These are phyloP conservation scores for Coemansia sp. DNA, from an alignment of 192 early-diverging fungal species.

Conservation along the genomic window DNA sequence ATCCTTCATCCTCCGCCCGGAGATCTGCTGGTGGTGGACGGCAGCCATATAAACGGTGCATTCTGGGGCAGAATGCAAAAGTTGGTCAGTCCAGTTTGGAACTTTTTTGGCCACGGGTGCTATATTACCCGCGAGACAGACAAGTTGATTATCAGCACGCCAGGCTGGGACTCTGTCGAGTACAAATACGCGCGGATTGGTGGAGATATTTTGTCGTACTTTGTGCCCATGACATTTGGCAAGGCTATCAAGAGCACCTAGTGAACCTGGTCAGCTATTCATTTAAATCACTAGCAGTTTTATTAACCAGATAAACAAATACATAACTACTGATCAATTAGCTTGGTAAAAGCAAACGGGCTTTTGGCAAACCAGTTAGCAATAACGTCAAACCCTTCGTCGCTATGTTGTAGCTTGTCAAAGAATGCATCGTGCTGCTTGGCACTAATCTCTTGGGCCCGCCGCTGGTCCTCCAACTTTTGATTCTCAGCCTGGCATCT, in stretches of 20 bases:
- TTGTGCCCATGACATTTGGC: slow-evolving; percentile 39
- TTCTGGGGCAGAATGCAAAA: slow-evolving; percentile 33
- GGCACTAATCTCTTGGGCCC: slow-evolving; percentile 73
- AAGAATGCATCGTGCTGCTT: slow-evolving; percentile 79
- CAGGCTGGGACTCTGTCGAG: slow-evolving; percentile 26
- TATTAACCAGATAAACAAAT: background rate
- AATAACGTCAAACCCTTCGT: slow-evolving; percentile 85
- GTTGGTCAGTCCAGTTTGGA: slow-evolving; percentile 25
- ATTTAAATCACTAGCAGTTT: background rate
- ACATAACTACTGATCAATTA: slow-evolving; percentile 36
- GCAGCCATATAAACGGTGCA: slow-evolving; percentile 20
- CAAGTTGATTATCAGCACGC: slow-evolving; percentile 16
- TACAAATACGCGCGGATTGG: slow-evolving; percentile 26
- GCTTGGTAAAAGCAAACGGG: slow-evolving; percentile 59
- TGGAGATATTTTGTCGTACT: slow-evolving; percentile 15
- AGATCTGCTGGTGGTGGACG: slow-evolving; percentile 28
- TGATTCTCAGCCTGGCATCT: slow-evolving; percentile 83
- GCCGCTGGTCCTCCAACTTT: slow-evolving; percentile 75
- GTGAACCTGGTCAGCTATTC: background rate
- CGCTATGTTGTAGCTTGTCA: slow-evolving; percentile 67
- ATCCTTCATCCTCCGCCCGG: slow-evolving; percentile 26
- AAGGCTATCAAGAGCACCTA: slow-evolving; percentile 26
- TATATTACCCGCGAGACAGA: slow-evolving; percentile 21
- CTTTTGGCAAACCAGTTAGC: slow-evolving; percentile 91
- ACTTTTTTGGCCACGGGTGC: slow-evolving; percentile 25